Conservation (phyloP, 2,329 filamentous ascomycete genomes). For the Huntiella abstrusa region DNA sequence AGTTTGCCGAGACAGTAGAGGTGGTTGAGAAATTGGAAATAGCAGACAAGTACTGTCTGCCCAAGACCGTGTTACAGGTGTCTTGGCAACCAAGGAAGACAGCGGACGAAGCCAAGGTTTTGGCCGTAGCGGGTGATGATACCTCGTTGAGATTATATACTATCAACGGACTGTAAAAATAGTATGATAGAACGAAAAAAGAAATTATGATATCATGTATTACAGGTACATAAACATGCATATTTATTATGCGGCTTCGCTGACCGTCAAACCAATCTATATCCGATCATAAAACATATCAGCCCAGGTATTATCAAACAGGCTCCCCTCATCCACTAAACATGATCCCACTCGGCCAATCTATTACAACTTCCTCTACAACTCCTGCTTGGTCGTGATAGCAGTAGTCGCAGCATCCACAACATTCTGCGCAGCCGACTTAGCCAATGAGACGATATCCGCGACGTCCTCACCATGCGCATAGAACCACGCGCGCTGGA, state of each 20-base stretch:
- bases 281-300: no score
- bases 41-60: conserved; percentile 25
- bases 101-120: conserved; percentile 17
- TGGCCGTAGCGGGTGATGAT: conserved; percentile 42
- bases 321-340: background rate
- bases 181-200: conserved; percentile 1
- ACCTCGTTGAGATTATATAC: conserved; percentile 39
- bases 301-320: no score
- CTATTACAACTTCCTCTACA: conserved; percentile 14
- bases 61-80: conserved; percentile 47
- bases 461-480: conserved; percentile 57
- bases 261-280: no score
- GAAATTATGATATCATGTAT: background rate
- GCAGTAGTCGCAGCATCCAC: conserved; percentile 18
- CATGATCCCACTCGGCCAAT: background rate
- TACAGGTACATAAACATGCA: background rate
- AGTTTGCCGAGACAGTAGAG: background rate
- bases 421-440: conserved; percentile 18
- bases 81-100: conserved; percentile 41
- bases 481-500: conserved; percentile 84
- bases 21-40: conserved; percentile 5
- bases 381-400: conserved; percentile 17
- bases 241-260: no score
- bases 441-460: conserved; percentile 28
- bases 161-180: conserved; percentile 16